These are phyloP conservation scores for Fusarium sublunatum DNA, from an alignment of 2,329 filamentous ascomycete species.

Conservation along the genomic window DNA sequence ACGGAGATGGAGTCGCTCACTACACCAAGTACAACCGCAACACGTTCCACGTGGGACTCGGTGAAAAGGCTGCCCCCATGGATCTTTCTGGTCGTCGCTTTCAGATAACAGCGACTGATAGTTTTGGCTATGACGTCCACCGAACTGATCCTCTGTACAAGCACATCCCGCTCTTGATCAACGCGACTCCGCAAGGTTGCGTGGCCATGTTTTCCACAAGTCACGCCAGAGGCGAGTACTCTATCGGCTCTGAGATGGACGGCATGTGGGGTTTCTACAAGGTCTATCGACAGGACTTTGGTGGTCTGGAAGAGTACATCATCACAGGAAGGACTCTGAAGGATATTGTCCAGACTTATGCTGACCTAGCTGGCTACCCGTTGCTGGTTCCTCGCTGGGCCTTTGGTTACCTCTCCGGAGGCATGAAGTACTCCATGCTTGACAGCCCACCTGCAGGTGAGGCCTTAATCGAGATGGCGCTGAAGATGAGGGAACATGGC, in stretches of 20 bases:
- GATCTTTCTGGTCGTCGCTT: constrained; percentile 75
- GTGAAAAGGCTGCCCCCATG: constrained; percentile 79
- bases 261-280: constrained; percentile 81
- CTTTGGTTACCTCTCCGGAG: constrained; percentile 78
- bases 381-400: constrained; percentile 76
- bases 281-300: constrained; percentile 77
- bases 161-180: constrained; percentile 78
- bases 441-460: constrained; percentile 65
- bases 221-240: constrained; percentile 72
- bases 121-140: constrained; percentile 78
- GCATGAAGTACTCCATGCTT: constrained; percentile 64
- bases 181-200: constrained; percentile 71
- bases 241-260: constrained; percentile 77
- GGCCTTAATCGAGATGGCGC: constrained; percentile 69
- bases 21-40: constrained; percentile 72
- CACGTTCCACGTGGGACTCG: constrained; percentile 75
- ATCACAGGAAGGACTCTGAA: constrained; percentile 73
- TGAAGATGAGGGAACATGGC: constrained; percentile 70
- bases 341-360: constrained; percentile 74
- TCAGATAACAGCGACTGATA: constrained; percentile 74
- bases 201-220: constrained; percentile 76
- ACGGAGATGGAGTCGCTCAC: constrained; percentile 71
- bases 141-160: constrained; percentile 80
- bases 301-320: constrained; percentile 77
- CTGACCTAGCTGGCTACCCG: constrained; percentile 75